Base-by-base conservation (phyloP, 768 basidiomycete species). In the Tephrocybe sp. region DNA sequence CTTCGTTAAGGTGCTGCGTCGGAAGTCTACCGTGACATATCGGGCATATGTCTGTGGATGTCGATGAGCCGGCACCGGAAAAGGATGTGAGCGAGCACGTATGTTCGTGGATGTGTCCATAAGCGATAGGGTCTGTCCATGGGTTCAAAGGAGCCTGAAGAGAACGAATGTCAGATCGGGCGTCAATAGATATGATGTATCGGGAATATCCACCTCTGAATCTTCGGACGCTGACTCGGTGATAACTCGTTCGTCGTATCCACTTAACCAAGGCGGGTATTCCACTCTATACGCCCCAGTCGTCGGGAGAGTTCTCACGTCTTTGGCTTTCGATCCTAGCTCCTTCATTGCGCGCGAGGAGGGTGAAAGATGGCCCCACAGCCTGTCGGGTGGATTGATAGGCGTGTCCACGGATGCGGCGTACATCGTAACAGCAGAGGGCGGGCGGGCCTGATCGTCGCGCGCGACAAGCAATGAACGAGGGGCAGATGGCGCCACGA, bases 281-380 rank as follows among this genome's bases (percentile, higher is more conserved):
- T 34, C 38, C n/a, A 24, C 9, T 22, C 24, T 28, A 24, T 34
- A 50, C 5, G 47, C 40, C 19, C 49, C 40, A 16, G 40, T 28
- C 24, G 42, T 26, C 16, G 11, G 13, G 22, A 18, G 2, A n/a
- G 41, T 13, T 16, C 49, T 42, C 13, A 43, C 34, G 18, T 50
- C 49, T 30, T 44, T 50, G 12, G 41, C 41, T 12, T 43, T 42
- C n/a, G 41, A 18, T n/a, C 41, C 32, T 5, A 50, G 41, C 22
- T 50, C 22, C 15, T 27, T 15, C 4, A 24, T 18, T 9, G 27
- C 5, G 9, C 43, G 49, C 5, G 41, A 43, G 5, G 41, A 36
- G 5, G n/a, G 18, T 11, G 49, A 44, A 9, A 50, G n/a, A 44
- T 50, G 49, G 4, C 11, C 26, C 41, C 31, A 34, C 7, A 12